phyloP scores from a whole-genome alignment of 345 rosid species.

The Citrus australasica region DNA sequence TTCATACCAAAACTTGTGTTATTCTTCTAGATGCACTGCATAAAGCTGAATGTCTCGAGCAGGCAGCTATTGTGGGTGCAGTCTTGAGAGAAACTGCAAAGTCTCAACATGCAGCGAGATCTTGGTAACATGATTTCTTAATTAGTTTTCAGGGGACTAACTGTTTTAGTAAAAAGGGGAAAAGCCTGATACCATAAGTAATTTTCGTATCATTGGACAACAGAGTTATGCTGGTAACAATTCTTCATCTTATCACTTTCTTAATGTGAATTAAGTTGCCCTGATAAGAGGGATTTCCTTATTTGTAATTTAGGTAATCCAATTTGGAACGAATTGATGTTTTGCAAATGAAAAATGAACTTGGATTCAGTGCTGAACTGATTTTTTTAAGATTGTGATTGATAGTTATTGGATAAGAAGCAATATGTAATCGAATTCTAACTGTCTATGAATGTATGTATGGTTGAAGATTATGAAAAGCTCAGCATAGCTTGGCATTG shows the following conservation, averaged over 20 bases:
- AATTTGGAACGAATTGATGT: not conserved
- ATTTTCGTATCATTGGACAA: not conserved
- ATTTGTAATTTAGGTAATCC: not conserved
- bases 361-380: too few relatives aligned
- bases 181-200: not conserved
- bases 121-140: constrained; percentile 45
- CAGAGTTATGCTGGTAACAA: not conserved
- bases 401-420: too few relatives aligned
- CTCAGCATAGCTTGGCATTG: too few relatives aligned
- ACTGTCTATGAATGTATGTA: too few relatives aligned
- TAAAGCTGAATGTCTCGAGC: constrained; percentile 86
- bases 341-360: not conserved
- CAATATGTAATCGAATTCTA: too few relatives aligned
- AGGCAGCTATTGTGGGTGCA: constrained; percentile 90
- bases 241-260: not conserved
- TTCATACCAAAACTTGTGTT: constrained; percentile 77
- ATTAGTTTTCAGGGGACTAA: not conserved
- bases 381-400: too few relatives aligned
- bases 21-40: constrained; percentile 81
- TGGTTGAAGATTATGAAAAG: too few relatives aligned
- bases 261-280: constrained; percentile 1
- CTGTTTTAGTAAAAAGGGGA: not conserved
- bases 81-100: constrained; percentile 86
- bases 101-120: constrained; percentile 80
- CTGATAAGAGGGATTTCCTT: constrained; percentile 8